Base-by-base conservation (phyloP, 148 eudicot genomes). In the Gaultheria prostrata region DNA sequence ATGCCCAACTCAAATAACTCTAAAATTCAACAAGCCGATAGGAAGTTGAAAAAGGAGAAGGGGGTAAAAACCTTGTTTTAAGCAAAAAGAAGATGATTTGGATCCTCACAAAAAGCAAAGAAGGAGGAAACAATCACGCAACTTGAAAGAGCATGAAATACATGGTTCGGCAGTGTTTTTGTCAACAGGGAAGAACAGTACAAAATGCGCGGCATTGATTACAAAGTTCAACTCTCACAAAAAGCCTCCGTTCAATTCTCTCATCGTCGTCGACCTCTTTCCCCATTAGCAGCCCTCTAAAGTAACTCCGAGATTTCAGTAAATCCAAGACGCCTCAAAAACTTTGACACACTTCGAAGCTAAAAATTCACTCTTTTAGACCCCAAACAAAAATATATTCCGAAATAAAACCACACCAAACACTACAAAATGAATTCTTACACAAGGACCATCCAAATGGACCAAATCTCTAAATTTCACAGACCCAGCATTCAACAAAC, bases 401-500 rank as follows among this genome's bases (percentile, higher is more conserved):
- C 28, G 3, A 57, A 20, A 20, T 20, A 57, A 57, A 20, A 57
- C 6, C 7, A 57, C 7, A 20, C 10, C 65, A 57, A 13, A 26
- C 28, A 61, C 67, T 8, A 61, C 8, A 54, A 61, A n/a, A 65
- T 65, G 32, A 63, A 63, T 61, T 67, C 61, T 81, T 32, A 48
- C 18, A 67, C 39, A 80, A 51, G 65, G 48, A 80, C 49, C 84
- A 79, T 65, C 15, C 15, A 65, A 26, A 65, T 26, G 33, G 33
- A 49, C 79, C 79, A 82, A 87, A 89, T 77, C 89, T 80, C 81
- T 3, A 83, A 75, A 70, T 30, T 63, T 61, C 80, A 72, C 54
- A 45, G 5, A 86, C 24, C 76, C 45, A 11, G 59, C 32, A 56
- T 33, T 39, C 43, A 39, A 39, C 43, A 39, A 39, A 6, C 43